A percentile compares a stretch with the other conserved stretches of the same genome.
Evolutionary conservation across 2,329 filamentous ascomycete genomes (phyloP).

Genomic region (Periconia macrospinosa): DNA sequence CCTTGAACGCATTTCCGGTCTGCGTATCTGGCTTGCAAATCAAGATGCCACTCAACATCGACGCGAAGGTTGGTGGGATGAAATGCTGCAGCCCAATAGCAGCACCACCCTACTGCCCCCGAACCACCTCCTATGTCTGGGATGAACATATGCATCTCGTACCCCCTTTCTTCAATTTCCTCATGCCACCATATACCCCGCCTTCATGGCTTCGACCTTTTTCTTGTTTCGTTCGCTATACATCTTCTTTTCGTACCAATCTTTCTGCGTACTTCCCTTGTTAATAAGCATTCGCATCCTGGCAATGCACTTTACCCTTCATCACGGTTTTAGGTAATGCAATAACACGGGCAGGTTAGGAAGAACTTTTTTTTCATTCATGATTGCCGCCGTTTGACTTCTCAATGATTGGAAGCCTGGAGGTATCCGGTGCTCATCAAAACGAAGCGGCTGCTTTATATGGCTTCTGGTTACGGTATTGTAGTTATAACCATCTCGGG

Average conservation of each 20-base stretch:
- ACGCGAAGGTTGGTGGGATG: slow-evolving; percentile 37
- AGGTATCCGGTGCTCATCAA: too few species aligned
- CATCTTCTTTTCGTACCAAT: not conserved
- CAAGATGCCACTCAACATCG: slow-evolving; percentile 25
- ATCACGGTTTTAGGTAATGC: not conserved
- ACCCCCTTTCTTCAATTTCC: not conserved
- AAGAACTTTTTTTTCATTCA: too few species aligned
- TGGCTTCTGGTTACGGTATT: too few species aligned
- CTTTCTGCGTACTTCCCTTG: not conserved
- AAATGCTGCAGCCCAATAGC: slow-evolving; percentile 33
- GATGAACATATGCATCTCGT: slow-evolving; percentile 5
- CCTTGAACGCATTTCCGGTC: slow-evolving; percentile 30
- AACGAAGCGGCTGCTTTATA: too few species aligned
- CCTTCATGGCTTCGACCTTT: not conserved
- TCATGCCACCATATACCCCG: not conserved
- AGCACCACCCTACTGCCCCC: slow-evolving; percentile 21
- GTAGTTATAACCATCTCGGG: too few species aligned
- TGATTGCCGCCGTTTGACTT: too few species aligned
- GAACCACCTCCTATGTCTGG: slow-evolving; percentile 20
- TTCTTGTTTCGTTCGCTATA: not conserved
- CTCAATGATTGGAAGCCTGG: too few species aligned
- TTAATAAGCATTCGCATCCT: not conserved
- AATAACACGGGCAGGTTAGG: not conserved
- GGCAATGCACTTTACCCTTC: not conserved
- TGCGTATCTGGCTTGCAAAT: slow-evolving; percentile 33